Conservation (phyloP, 2,329 filamentous ascomycete species). For the Talaromyces sp. region DNA sequence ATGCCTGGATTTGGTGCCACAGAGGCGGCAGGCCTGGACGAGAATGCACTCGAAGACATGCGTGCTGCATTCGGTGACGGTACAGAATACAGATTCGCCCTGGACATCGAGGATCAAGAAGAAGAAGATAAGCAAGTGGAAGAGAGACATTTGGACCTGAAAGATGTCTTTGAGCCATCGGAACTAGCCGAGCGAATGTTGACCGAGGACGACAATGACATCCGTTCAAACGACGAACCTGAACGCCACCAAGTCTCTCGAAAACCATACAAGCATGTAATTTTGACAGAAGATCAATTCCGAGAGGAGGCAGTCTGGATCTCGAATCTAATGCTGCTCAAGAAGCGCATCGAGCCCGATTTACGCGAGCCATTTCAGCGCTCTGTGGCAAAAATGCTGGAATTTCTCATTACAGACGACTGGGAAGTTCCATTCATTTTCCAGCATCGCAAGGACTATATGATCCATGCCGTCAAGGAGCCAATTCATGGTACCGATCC, state of each 20-base stretch:
- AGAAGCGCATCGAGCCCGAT: constrained; percentile 74
- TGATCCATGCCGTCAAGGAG: constrained; percentile 83
- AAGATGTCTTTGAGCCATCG: constrained; percentile 97
- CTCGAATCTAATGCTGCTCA: constrained; percentile 82
- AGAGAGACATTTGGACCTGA: constrained; percentile 85
- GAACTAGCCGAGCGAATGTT: constrained; percentile 92
- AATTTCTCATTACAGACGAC: constrained; percentile 92
- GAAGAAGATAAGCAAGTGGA: constrained; percentile 75
- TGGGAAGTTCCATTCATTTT: constrained; percentile 98
- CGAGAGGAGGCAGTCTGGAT: constrained; percentile 93
- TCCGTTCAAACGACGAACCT: constrained; percentile 84
- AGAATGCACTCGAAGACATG: constrained; percentile 93
- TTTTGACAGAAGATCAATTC: constrained; percentile 80
- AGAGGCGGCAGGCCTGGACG: constrained; percentile 83
- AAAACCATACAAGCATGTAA: constrained; percentile 80
- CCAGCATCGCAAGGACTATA: constrained; percentile 95
- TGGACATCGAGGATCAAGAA: constrained; percentile 84
- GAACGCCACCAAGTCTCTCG: constrained; percentile 93
- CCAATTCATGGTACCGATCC: constrained; percentile 66
- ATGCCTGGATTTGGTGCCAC: constrained; percentile 68
- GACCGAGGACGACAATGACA: constrained; percentile 91
- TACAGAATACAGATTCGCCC: constrained; percentile 92
- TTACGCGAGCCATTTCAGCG: constrained; percentile 82
- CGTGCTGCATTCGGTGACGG: constrained; percentile 94
- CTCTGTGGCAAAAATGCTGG: constrained; percentile 86